Conservation (phyloP, 495 filamentous ascomycete species). For the Echria macrotheca region DNA sequence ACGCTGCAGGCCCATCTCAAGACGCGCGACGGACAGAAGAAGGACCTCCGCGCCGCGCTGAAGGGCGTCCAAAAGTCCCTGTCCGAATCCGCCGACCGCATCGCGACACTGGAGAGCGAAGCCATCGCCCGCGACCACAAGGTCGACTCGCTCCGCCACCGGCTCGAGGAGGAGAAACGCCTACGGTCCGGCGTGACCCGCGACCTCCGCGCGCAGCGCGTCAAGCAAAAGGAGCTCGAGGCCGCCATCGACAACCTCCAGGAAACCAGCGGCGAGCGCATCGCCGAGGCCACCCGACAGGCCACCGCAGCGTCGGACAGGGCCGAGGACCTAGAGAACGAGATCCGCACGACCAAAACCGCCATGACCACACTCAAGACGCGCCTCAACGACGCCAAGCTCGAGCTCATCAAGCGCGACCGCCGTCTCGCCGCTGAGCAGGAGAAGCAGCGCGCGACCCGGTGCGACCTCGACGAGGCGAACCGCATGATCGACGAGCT, state of each 20-base stretch:
- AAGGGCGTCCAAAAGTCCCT: background rate
- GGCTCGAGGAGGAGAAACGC: background rate
- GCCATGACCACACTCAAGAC: background rate
- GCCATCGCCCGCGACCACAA: background rate
- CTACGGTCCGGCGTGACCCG: background rate
- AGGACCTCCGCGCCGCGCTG: background rate
- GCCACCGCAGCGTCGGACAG: background rate
- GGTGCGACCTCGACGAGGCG: background rate
- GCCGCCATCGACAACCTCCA: background rate
- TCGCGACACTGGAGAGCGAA: slow-evolving; percentile 2
- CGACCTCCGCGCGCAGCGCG: slow-evolving; percentile 5
- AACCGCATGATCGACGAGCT: background rate
- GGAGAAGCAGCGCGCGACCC: background rate
- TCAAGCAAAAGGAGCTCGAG: slow-evolving; percentile 4
- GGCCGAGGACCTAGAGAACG: background rate
- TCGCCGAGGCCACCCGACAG: background rate
- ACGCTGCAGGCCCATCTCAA: background rate
- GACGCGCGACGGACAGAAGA: background rate
- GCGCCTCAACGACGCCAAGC: background rate
- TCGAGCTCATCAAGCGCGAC: slow-evolving; percentile 1
- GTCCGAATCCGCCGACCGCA: background rate
- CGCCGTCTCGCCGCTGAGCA: background rate
- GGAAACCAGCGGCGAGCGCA: background rate
- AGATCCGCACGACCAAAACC: background rate
- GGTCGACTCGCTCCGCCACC: background rate